Conservation (phyloP, 805 yeast species). For the Monosporozyma aerobia region DNA sequence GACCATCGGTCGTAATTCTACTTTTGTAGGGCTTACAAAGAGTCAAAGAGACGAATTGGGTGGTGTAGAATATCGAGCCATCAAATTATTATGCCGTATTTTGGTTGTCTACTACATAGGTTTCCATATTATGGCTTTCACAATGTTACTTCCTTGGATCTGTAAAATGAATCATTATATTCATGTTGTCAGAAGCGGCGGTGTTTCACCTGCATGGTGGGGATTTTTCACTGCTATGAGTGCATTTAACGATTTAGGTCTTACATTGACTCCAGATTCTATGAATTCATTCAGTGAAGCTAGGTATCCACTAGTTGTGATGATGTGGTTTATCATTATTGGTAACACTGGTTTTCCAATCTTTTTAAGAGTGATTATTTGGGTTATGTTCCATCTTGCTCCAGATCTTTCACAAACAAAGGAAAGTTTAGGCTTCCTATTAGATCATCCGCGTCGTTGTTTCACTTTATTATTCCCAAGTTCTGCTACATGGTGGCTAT, state of each 20-base stretch:
- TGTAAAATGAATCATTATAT: slow-evolving; percentile 34
- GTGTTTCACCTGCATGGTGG: slow-evolving; percentile 85
- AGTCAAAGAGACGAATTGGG: slow-evolving; percentile 91
- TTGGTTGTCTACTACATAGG: slow-evolving; percentile 65
- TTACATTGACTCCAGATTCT: slow-evolving; percentile 73
- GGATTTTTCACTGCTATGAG: slow-evolving; percentile 76
- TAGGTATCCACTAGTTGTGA: slow-evolving; percentile 53
- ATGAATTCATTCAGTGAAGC: slow-evolving; percentile 58
- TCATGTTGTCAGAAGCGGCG: slow-evolving; percentile 39
- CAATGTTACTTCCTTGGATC: slow-evolving; percentile 57
- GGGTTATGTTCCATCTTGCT: slow-evolving; percentile 63
- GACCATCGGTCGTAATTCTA: slow-evolving; percentile 86
- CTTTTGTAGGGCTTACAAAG: slow-evolving; percentile 72
- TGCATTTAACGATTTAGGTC: slow-evolving; percentile 78
- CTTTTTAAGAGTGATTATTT: slow-evolving; percentile 66
- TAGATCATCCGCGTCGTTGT: slow-evolving; percentile 96
- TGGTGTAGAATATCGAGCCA: slow-evolving; percentile 92
- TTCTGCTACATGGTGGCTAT: slow-evolving; percentile 91
- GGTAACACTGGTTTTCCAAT: slow-evolving; percentile 97
- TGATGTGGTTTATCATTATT: slow-evolving; percentile 65
- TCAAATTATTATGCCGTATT: slow-evolving; percentile 62
- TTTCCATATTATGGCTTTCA: slow-evolving; percentile 49
- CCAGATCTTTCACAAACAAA: slow-evolving; percentile 52
- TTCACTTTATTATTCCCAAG: slow-evolving; percentile 88
- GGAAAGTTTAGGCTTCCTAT: slow-evolving; percentile 75